Evolutionary conservation across 768 basidiomycete species (phyloP).

Genomic region (Russula brevipes): DNA sequence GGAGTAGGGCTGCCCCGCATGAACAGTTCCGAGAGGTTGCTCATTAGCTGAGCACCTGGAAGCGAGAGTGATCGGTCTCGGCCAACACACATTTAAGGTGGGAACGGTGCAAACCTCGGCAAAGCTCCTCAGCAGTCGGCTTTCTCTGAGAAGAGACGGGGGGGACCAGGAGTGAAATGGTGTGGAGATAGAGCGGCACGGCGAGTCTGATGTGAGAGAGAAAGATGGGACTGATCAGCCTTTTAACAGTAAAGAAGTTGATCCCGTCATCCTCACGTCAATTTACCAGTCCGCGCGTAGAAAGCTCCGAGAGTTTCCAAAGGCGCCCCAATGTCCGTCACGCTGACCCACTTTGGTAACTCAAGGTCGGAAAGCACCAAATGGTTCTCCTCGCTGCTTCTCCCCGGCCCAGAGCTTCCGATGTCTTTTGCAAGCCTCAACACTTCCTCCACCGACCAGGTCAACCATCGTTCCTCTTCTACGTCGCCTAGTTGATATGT

Average conservation of each 20-base stretch:
- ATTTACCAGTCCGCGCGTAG: conserved; percentile 50
- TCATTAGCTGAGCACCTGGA: conserved; percentile 45
- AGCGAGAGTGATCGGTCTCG: neutral
- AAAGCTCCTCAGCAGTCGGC: conserved; percentile 45
- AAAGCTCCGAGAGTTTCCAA: conserved; percentile 61
- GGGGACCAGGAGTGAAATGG: conserved; percentile 56
- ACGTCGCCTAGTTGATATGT: conserved; percentile 32
- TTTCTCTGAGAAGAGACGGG: conserved; percentile 28
- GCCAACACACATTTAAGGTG: neutral
- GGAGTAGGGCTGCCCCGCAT: conserved; percentile 37
- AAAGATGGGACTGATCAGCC: conserved; percentile 8
- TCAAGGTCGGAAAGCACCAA: conserved; percentile 41
- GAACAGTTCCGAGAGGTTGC: conserved; percentile 42
- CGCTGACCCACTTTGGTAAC: conserved; percentile 55
- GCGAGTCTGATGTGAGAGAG: conserved; percentile 44
- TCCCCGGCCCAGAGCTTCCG: conserved; percentile 2
- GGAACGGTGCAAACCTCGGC: conserved; percentile 44
- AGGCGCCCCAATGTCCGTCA: conserved; percentile 59
- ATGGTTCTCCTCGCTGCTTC: conserved; percentile 19
- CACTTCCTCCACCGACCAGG: conserved; percentile 42
- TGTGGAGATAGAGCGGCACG: conserved; percentile 59
- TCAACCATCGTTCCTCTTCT: conserved; percentile 42
- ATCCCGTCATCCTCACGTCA: conserved; percentile 43
- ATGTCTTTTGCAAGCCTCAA: conserved; percentile 38
- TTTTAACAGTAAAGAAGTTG: conserved; percentile 14